These are phyloP conservation scores for Agrocybe praecox DNA, from an alignment of 768 basidiomycete genomes.

Conservation along the genomic window DNA sequence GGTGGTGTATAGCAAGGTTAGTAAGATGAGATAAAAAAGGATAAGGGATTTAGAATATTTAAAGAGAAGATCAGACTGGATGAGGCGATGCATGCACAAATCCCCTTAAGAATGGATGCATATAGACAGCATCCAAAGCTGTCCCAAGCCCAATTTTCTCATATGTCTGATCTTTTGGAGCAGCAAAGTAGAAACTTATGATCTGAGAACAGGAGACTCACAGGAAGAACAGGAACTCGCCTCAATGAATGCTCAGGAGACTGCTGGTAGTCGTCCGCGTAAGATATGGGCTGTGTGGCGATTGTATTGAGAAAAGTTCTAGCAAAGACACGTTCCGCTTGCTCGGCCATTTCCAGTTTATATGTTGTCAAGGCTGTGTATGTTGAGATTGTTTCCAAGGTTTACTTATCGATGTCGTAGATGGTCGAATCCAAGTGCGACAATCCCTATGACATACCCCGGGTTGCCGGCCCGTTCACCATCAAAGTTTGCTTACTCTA, in stretches of 20 bases:
- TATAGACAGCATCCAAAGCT: too few species aligned
- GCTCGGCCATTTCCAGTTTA: slow-evolving; percentile 29
- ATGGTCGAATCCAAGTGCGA: neutral
- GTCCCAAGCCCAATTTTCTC: too few species aligned
- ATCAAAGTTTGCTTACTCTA: neutral
- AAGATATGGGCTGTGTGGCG: slow-evolving; percentile 66
- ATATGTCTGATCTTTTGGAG: too few species aligned
- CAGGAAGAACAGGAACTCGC: slow-evolving; percentile 71
- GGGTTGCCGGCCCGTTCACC: neutral
- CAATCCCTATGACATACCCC: neutral
- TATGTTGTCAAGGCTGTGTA: neutral
- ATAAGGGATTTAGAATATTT: neutral
- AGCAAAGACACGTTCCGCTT: slow-evolving; percentile 70
- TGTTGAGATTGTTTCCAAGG: neutral
- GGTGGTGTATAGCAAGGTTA: neutral
- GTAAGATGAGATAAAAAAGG: neutral
- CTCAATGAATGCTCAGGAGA: slow-evolving; percentile 65
- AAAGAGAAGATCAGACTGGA: neutral
- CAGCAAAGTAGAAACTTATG: too few species aligned
- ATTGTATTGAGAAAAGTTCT: slow-evolving; percentile 66
- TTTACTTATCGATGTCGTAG: neutral
- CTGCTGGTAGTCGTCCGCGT: slow-evolving; percentile 77
- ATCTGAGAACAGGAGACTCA: slow-evolving; percentile 29
- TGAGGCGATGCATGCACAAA: neutral
- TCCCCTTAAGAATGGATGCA: too few species aligned